Conservation (phyloP, 768 basidiomycete species). For the Boletus rubescentipes region DNA sequence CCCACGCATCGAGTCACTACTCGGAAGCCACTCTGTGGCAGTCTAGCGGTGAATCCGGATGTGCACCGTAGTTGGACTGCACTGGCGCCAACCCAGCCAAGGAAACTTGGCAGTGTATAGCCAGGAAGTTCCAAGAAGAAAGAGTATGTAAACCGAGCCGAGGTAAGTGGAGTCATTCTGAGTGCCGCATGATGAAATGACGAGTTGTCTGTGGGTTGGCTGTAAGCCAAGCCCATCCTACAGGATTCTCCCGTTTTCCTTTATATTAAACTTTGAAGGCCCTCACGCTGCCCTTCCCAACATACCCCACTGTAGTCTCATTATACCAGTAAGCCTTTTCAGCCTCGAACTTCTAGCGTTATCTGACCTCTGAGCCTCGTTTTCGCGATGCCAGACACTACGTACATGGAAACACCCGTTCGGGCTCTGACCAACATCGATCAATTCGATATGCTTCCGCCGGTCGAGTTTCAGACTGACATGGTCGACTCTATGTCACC, state of each 20-base stretch:
- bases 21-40: too few species aligned
- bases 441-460: background rate
- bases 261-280: conserved; percentile 5
- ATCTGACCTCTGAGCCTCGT: background rate
- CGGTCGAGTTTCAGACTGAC: conserved; percentile 4
- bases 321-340: conserved; percentile 7
- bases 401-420: background rate
- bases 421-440: background rate
- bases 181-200: background rate
- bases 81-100: background rate
- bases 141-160: background rate
- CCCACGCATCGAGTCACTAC: too few species aligned
- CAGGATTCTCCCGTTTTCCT: background rate
- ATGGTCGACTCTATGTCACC: conserved; percentile 25
- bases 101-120: background rate
- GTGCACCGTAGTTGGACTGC: background rate
- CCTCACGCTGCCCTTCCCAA: background rate
- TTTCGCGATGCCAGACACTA: conserved; percentile 1
- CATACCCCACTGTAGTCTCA: background rate
- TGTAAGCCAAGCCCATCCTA: conserved; percentile 13
- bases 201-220: background rate
- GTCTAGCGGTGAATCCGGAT: too few species aligned
- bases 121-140: background rate
- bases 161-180: conserved; percentile 6
- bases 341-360: background rate